Evolutionary conservation across 352 stramenopile genomes (phyloP), one percentile per base, ranked within the genome.

Genomic region (Phytophthora citrophthora): DNA sequence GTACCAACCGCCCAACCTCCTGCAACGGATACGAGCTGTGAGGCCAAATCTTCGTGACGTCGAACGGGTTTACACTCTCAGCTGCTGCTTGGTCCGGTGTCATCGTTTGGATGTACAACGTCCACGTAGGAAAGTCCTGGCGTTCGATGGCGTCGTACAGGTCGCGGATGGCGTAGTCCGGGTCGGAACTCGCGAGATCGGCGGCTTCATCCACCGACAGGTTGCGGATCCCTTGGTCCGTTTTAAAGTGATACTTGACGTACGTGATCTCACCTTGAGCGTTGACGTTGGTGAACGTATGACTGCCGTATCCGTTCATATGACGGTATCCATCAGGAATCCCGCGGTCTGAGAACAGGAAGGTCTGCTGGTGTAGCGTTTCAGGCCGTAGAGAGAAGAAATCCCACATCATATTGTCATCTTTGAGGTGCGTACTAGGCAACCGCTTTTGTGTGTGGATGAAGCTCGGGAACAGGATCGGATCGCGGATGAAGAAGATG

Each of bases 211-310:
- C 84, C 41, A 89, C 83, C 1, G 81, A 73, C n/a, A 98, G 71
- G 70, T 97, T 96, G 54, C 87, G 86, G 62, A 96, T 93, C 13
- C 92, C 93, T 43, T 93, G 85, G 70, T 97, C 86, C 9, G 91
- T 91, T 62, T 97, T 97, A 63, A 94, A 95, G 67, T 98, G 93
- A 63, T 97, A 98, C 78, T 98, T 98, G 67, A 97, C 87, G 65
- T 91, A 98, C 23, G 88, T 75, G 11, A 64, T 60, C 26, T 92
- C 77, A 18, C 83, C 86, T 43, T 83, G 51, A 5, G 73, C 79
- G 67, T 97, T 97, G 23, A 96, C 83, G 68, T 90, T 93, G 54
- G 85, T 87, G 70, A 98, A 98, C 50, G 92, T 97, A 77, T 98
- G 89, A 53, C 72, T 91, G 44, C 92, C 92, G 67, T 97, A 98